Base-by-base conservation (phyloP, 2,329 filamentous ascomycete species). In the Paraconiothyrium brasiliense region DNA sequence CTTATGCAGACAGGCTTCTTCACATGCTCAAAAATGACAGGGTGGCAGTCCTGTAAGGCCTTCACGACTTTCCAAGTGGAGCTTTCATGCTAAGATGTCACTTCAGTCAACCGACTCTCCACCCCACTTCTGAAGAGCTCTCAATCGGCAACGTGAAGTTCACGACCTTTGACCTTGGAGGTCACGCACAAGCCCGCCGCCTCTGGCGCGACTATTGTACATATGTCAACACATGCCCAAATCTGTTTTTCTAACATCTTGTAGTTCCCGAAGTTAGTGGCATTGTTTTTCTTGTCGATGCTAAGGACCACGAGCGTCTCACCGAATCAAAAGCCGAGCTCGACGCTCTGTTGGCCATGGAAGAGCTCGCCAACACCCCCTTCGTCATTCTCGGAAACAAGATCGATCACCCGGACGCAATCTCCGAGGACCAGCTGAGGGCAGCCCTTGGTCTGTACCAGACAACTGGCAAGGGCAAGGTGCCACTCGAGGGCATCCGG, bases 301-400 rank as follows among this genome's bases (percentile, higher is more conserved):
- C 95, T 75, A 97, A 97, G 84, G 95, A 99, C 82, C 91, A 93
- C 82, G 94, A 98, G 84, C 93, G 95, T 71, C 92, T 99, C 80
- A 80, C 86, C 74, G 95, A 99, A 85, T 92, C 93, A 77, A 98
- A 98, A 85, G 94, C 92, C 73, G 95, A 99, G 85, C 91, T 99
- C 66, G 95, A 99, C 77, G 93, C 79, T 9, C 91, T 98, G 56
- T 87, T 99, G 70, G 89, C 92, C 65, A 97, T 99, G 94, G 95
- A 99, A 83, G 94, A 98, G 79, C 88, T 99, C 43, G 85, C 89
- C 79, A 97, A 97, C 86, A 95, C 97, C 9, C 95, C 95, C 58
- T 98, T 98, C 81, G 88, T 98, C 64, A 89, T 99, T 72, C 88
- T 99, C 67, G 95, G 95, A 73, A 99, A 99, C 89, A 99, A 99